Evolutionary conservation across 768 basidiomycete species (phyloP), one percentile per base, ranked within the genome.

Genomic region (Leccinum longicurvipes): DNA sequence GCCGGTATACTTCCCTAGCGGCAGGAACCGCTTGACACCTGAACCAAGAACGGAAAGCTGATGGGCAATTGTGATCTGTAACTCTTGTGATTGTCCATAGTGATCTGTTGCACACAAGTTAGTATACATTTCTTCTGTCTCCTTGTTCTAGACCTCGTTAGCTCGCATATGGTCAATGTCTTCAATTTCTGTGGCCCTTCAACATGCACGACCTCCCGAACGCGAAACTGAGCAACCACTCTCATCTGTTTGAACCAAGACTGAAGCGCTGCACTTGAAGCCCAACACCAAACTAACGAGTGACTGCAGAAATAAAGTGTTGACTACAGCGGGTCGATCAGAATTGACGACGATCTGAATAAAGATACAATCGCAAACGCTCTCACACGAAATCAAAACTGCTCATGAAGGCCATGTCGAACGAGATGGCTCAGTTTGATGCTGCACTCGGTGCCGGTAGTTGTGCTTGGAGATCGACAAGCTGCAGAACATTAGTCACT

Each of bases 11-110:
- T 74, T 63, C 65, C 56, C 56, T 49, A 10, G 51, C 48, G 70
- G 71, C 42, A 76, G 78, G 75, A 82, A 79, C 80, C 75, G 74
- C 65, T 61, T 64, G 60, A 54, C 56, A 58, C 57, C 63, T 63
- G 64, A 60, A 76, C 72, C 76, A 77, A 82, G 81, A 82, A 82
- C 81, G 81, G 81, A 82, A 79, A 82, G 76, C 81, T 82, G 81
- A 82, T 70, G 72, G 70, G 67, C 54, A 56, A 25, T 17, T 23
- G 15, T 34, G 6, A 15, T 28, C 29, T 31, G 11, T 51, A 14
- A 51, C 49, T 7, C 24, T 31, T 29, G 10, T 48, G 32, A 34
- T 15, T 11, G 34, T 21, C 29, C 27, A 21, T 6, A 9, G 9
- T 56, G 45, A 31, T 24, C 34, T 24, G 5, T 42, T 12, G 11